These are phyloP conservation scores for Aspergillus sergii DNA, from an alignment of 2,329 filamentous ascomycete species.

Conservation along the genomic window DNA sequence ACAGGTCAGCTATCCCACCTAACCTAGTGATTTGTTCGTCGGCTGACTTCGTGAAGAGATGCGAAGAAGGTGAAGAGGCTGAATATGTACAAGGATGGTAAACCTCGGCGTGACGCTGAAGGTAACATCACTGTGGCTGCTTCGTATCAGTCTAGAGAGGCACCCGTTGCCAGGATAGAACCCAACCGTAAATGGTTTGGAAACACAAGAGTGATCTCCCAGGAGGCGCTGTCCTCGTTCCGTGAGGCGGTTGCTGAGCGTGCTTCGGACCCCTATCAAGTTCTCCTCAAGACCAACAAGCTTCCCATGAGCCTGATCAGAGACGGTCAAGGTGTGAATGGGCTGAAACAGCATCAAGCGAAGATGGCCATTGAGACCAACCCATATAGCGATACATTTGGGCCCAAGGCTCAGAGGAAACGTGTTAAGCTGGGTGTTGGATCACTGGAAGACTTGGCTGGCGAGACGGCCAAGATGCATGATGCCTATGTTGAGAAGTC, in stretches of 20 bases:
- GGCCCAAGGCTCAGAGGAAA: constrained; percentile 90
- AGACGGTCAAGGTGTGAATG: constrained; percentile 76
- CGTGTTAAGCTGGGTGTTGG: constrained; percentile 84
- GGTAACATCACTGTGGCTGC: constrained; percentile 86
- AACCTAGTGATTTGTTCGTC: neutral
- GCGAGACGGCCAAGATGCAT: constrained; percentile 76
- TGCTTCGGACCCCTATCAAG: constrained; percentile 85
- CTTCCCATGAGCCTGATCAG: constrained; percentile 92
- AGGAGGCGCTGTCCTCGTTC: constrained; percentile 84
- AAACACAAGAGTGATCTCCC: constrained; percentile 87
- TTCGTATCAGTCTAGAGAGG: constrained; percentile 78
- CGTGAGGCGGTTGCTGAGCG: constrained; percentile 90
- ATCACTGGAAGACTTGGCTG: constrained; percentile 79
- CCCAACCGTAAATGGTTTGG: constrained; percentile 98
- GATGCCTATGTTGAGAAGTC: constrained; percentile 78
- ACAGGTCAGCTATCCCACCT: constrained; percentile 62
- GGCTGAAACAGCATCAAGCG: constrained; percentile 86
- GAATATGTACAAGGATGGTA: constrained; percentile 89
- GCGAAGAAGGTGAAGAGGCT: constrained; percentile 87
- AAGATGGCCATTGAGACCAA: constrained; percentile 90
- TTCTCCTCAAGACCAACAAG: constrained; percentile 96
- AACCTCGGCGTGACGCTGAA: constrained; percentile 75
- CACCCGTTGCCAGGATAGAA: constrained; percentile 83
- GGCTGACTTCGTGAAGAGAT: constrained; percentile 44
- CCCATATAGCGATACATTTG: constrained; percentile 87